Conservation (phyloP, 225 moss, liverwort and hornwort species). For the Ulota crispa region DNA sequence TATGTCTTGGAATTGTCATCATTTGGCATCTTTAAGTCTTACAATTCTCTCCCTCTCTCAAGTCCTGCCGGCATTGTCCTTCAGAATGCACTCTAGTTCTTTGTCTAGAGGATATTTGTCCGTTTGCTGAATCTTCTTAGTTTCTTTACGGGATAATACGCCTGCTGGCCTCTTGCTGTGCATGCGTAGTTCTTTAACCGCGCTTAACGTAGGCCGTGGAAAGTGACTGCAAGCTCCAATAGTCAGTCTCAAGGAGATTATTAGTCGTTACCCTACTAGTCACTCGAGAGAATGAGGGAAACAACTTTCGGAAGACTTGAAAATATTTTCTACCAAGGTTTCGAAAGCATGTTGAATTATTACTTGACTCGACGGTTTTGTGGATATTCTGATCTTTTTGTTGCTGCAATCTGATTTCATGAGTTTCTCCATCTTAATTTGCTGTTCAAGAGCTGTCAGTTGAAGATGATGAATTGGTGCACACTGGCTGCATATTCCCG, state of each 20-base stretch:
- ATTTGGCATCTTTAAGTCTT: conserved; percentile 1
- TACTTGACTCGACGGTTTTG: not conserved
- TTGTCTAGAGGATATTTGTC: not conserved
- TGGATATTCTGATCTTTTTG: not conserved
- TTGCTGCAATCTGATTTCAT: not conserved
- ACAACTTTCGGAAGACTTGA: not conserved
- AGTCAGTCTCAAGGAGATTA: conserved; percentile 1
- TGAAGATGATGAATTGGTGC: conserved; percentile 7
- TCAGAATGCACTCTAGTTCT: conserved; percentile 13
- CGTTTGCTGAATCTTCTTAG: conserved; percentile 5
- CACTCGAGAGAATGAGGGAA: not conserved
- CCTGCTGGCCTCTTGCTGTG: conserved; percentile 9
- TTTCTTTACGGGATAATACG: not conserved
- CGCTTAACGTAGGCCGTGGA: not conserved
- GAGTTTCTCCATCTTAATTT: not conserved
- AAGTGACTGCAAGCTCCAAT: conserved; percentile 4
- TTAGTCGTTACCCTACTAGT: not conserved
- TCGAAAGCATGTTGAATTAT: conserved; percentile 3
- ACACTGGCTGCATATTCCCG: not conserved
- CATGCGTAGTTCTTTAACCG: conserved; percentile 6
- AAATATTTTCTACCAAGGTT: conserved; percentile 9
- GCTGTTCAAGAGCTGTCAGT: conserved; percentile 14
- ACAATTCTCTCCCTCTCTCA: not conserved
- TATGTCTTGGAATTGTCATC: conserved; percentile 11
- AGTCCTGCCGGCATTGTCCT: conserved; percentile 7